Conservation (phyloP, 306 rosid genomes). For the Malus fusca region DNA sequence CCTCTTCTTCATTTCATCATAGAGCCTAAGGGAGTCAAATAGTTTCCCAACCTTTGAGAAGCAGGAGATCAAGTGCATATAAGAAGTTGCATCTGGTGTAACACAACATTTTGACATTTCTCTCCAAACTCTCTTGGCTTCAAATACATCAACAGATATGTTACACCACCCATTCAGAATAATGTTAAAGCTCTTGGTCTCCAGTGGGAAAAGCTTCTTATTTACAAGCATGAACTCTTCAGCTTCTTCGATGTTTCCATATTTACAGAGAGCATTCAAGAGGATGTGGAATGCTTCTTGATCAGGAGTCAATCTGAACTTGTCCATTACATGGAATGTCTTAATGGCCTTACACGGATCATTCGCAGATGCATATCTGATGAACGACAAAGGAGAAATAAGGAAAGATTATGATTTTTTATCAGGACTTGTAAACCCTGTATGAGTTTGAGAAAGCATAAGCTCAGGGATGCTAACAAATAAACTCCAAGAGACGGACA, state of each 20-base stretch:
- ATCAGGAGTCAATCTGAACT: conserved; percentile 66
- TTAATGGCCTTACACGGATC: conserved; percentile 44
- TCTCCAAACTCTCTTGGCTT: conserved; percentile 91
- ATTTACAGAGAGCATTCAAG: conserved; percentile 56
- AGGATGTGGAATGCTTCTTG: conserved; percentile 53
- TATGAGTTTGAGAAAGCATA: background rate
- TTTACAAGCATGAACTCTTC: conserved; percentile 80
- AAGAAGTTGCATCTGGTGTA: conserved; percentile 66
- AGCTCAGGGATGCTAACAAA: background rate
- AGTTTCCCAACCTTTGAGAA: conserved; percentile 76
- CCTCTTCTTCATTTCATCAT: conserved; percentile 80
- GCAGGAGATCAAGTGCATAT: conserved; percentile 78
- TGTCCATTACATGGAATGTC: conserved; percentile 78
- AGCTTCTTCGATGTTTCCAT: conserved; percentile 78
- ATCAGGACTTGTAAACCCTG: background rate
- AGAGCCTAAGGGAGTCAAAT: conserved; percentile 81
- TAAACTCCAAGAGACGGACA: too few species aligned
- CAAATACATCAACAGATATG: conserved; percentile 44
- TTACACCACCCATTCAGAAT: conserved; percentile 89
- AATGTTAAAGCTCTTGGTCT: conserved; percentile 56
- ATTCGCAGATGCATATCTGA: conserved; percentile 70
- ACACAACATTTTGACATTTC: conserved; percentile 70
- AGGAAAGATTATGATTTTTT: background rate
- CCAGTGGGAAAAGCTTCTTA: conserved; percentile 73
- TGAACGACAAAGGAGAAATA: conserved; percentile 9